A percentile compares a stretch with the other conserved stretches of the same genome.
Evolutionary conservation across 2,329 filamentous ascomycete genomes (phyloP).

Genomic region (Tolypocladium sp.): DNA sequence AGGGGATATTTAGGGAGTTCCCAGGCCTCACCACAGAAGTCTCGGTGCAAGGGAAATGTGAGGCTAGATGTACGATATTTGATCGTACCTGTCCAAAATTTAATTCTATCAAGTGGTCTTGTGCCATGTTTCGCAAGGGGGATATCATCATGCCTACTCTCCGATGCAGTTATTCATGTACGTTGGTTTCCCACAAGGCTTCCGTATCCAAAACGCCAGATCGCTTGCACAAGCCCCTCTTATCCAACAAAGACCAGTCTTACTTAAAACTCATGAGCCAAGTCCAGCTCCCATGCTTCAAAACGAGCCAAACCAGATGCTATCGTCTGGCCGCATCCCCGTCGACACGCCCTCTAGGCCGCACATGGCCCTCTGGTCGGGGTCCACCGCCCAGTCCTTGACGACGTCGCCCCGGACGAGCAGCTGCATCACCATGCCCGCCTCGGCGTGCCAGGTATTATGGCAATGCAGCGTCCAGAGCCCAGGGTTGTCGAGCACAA

Average conservation of each 20-base stretch:
- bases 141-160: neutral
- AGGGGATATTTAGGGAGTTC: neutral
- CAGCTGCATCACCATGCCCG: slow-evolving; percentile 52
- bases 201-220: neutral
- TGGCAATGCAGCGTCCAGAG: slow-evolving; percentile 52
- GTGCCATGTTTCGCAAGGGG: too few species aligned
- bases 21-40: neutral
- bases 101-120: neutral
- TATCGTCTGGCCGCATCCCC: slow-evolving; percentile 24
- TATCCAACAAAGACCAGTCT: neutral
- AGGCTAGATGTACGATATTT: neutral
- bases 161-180: neutral
- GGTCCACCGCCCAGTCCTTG: slow-evolving; percentile 13
- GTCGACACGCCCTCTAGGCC: slow-evolving; percentile 15
- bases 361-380: slow-evolving; percentile 18
- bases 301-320: slow-evolving; percentile 26
- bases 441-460: slow-evolving; percentile 48
- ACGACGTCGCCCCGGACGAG: slow-evolving; percentile 21
- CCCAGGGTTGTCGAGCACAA: slow-evolving; percentile 48
- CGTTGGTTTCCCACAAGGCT: neutral
- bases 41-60: neutral
- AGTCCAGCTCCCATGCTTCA: neutral
- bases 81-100: neutral
- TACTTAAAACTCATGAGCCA: too few species aligned
- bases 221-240: neutral